phyloP scores from a whole-genome alignment of 371 early-diverging fungal genomes.

The Zychaea mexicana region DNA sequence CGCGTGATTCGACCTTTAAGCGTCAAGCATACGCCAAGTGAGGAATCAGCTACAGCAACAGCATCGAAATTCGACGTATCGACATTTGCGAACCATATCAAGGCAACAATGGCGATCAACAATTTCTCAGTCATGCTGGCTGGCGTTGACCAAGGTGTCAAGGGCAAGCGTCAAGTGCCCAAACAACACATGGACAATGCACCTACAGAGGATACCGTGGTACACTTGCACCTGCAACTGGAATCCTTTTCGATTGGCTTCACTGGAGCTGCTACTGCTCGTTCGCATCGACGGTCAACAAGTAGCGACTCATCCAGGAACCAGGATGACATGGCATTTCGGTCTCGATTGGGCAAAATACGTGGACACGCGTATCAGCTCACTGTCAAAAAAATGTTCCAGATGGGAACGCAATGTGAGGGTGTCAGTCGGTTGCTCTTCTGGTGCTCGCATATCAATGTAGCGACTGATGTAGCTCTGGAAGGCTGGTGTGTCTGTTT shows the following conservation, averaged over 20 bases:
- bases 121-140: slow-evolving; percentile 8
- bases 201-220: slow-evolving; percentile 28
- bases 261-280: slow-evolving; percentile 22
- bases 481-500: neutral
- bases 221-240: neutral
- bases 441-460: slow-evolving; percentile 36
- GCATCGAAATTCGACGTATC: neutral
- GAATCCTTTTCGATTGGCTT: slow-evolving; percentile 25
- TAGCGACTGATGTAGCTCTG: slow-evolving; percentile 12
- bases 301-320: neutral
- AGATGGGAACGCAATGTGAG: neutral
- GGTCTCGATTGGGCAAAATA: slow-evolving; percentile 9
- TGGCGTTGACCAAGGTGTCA: slow-evolving; percentile 35
- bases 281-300: neutral
- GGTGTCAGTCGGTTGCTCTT: slow-evolving; percentile 19
- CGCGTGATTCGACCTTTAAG: neutral
- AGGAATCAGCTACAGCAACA: neutral
- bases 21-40: neutral
- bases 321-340: neutral
- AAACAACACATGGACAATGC: slow-evolving; percentile 43
- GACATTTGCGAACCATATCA: slow-evolving; percentile 7
- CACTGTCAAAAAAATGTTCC: slow-evolving; percentile 13
- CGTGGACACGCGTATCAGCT: slow-evolving; percentile 2
- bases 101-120: slow-evolving; percentile 1
- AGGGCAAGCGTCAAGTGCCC: slow-evolving; percentile 25